Evolutionary conservation across 331 rosid genomes (phyloP).

Genomic region (Pyracantha coccinea): DNA sequence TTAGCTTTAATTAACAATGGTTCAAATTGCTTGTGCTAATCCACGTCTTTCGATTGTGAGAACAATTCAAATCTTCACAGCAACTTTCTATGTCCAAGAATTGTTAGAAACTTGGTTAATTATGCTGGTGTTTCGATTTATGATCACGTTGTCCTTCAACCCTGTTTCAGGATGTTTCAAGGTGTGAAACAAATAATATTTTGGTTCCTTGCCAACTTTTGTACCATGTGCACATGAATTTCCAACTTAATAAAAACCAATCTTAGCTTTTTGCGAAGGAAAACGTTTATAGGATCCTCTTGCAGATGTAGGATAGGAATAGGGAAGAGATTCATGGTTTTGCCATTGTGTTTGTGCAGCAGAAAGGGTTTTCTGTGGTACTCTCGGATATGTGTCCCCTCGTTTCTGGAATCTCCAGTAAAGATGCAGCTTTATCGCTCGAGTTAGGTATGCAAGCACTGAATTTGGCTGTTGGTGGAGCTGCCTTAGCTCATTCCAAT

Average conservation of each 20-base stretch:
- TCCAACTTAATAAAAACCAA: neutral
- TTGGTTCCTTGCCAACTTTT: neutral
- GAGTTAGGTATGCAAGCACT: constrained; percentile 87
- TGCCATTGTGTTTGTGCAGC: constrained; percentile 22
- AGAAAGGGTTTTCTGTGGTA: constrained; percentile 66
- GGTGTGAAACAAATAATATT: neutral
- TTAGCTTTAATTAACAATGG: constrained; percentile 18
- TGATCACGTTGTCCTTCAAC: neutral
- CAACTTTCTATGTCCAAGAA: too few relatives aligned
- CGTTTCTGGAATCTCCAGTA: constrained; percentile 80
- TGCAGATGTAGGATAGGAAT: neutral
- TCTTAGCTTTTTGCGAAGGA: neutral
- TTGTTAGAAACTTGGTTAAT: too few relatives aligned
- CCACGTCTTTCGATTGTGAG: constrained; percentile 39
- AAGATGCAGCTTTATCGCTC: constrained; percentile 65
- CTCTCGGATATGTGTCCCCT: constrained; percentile 90
- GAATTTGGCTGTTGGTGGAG: constrained; percentile 61
- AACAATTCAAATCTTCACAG: too few relatives aligned
- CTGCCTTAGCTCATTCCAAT: constrained; percentile 20
- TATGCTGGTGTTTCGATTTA: neutral
- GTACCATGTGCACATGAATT: neutral
- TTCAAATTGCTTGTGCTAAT: constrained; percentile 43
- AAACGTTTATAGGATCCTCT: neutral
- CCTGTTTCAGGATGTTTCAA: neutral
- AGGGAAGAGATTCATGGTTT: too few relatives aligned